Percentiles rank a stretch among this genome's conserved stretches.
Conservation (phyloP, 805 yeast species). For the Hanseniaspora lindneri region DNA sequence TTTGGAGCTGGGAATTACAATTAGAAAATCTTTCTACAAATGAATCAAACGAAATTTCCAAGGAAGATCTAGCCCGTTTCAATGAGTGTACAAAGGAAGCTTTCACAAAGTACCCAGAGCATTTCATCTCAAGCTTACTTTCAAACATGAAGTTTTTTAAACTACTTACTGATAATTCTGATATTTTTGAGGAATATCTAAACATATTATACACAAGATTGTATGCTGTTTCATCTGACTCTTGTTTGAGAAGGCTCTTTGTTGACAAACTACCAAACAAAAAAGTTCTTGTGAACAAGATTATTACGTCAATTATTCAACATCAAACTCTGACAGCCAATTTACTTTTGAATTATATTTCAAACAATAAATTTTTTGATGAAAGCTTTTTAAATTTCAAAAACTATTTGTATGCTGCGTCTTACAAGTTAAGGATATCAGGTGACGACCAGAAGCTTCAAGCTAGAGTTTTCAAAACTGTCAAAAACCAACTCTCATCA, state of each 20-base stretch:
- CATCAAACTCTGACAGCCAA: not conserved
- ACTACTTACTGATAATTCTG: not conserved
- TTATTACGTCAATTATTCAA: not conserved
- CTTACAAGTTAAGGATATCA: not conserved
- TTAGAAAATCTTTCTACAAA: not conserved
- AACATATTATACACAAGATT: conserved; percentile 1
- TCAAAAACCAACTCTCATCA: not conserved
- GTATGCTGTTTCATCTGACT: not conserved
- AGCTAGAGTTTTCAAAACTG: not conserved
- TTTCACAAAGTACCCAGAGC: conserved; percentile 2
- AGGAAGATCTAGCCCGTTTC: not conserved
- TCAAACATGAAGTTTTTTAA: not conserved
- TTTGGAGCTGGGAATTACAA: conserved; percentile 7
- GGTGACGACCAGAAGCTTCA: not conserved
- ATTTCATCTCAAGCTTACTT: not conserved
- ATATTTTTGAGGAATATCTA: not conserved
- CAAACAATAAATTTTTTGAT: not conserved
- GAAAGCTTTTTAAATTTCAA: not conserved
- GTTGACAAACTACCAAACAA: conserved; percentile 1
- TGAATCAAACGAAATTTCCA: not conserved
- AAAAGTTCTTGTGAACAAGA: not conserved
- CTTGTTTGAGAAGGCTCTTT: conserved; percentile 1
- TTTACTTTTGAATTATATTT: not conserved
- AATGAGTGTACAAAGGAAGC: conserved; percentile 1
- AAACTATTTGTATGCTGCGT: not conserved